These are phyloP conservation scores for Schizochytrium sp. DNA, from an alignment of 108 stramenopile species.

Conservation along the genomic window DNA sequence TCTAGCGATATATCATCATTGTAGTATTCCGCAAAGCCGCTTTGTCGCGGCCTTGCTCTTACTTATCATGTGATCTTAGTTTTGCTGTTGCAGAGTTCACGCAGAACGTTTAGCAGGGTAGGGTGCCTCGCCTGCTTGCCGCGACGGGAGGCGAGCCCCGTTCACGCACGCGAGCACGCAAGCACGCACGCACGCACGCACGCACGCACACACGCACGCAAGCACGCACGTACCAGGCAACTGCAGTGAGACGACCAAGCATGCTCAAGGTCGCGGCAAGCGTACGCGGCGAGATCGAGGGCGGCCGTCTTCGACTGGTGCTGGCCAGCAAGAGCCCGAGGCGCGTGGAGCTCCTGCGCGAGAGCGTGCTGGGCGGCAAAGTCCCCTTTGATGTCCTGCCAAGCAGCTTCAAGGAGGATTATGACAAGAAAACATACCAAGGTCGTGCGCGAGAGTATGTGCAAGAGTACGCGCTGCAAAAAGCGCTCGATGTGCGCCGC, in stretches of 20 bases:
- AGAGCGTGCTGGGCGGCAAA: neutral
- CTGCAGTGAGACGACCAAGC: neutral
- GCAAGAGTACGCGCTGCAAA: constrained; percentile 24
- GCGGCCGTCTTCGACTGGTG: neutral
- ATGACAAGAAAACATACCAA: constrained; percentile 2
- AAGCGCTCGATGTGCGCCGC: constrained; percentile 24
- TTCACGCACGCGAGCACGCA: too few relatives aligned
- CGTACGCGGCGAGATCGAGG: neutral
- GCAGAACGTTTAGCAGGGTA: too few relatives aligned
- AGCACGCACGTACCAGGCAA: neutral
- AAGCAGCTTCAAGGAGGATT: constrained; percentile 38
- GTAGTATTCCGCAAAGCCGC: too few relatives aligned
- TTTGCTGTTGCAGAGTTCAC: too few relatives aligned
- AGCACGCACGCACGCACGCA: too few relatives aligned
- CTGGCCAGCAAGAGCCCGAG: neutral
- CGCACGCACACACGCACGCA: neutral
- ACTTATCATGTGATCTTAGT: too few relatives aligned
- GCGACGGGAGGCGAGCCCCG: too few relatives aligned
- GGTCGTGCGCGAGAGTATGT: constrained; percentile 33
- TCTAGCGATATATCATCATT: too few relatives aligned
- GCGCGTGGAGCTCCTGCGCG: neutral
- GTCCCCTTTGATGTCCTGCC: constrained; percentile 1
- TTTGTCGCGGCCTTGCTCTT: too few relatives aligned
- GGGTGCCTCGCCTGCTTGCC: too few relatives aligned
- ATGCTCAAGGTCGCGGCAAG: neutral